Base-by-base conservation (phyloP, 2,329 filamentous ascomycete species). In the Claviceps pazoutovae region DNA sequence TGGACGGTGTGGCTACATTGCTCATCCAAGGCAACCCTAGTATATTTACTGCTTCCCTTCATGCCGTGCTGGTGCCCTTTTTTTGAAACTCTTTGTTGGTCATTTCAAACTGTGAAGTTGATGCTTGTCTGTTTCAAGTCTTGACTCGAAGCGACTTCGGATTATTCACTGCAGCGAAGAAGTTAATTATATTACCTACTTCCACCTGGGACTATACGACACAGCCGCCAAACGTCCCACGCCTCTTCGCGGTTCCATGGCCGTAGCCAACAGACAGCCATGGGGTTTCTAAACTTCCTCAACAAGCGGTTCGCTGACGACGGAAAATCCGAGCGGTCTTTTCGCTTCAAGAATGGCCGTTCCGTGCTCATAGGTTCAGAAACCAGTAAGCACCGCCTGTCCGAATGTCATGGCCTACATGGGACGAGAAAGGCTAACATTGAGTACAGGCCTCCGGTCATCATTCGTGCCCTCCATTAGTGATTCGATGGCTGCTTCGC, bases 261-360 rank as follows among this genome's bases (percentile, higher is more conserved):
- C 51, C 45, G 34, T 30, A 16, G 45, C 46, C 45, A 26, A 34
- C 21, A 37, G 37, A 43, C 3, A 46, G 51, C 42, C 42, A 53
- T 53, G 52, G 52, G 52, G 36, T 49, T 54, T 4, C 17, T 54
- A 5, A 46, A 47, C 46, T 47, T 54, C 37, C 49, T 51, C 38
- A 48, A 45, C 23, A 47, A 43, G 34, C 49, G 52, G 39, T 42
- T 41, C 23, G 45, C n/a, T 2, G 11, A 30, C n/a, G 46, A 54
- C 7, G 46, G 36, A 14, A 36, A 5, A 41, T 48, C 49, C 3
- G 36, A 51, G 9, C 46, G 41, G 11, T 50, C 48, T 14, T 34
- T 50, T 11, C 21, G 51, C 37, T 39, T 50, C 23, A 26, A 53
- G 21, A 47, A 43, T n/a, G 46, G 36, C 8, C 49, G 45, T 36